Evolutionary conservation across 2,329 filamentous ascomycete genomes (phyloP), one percentile per base, ranked within the genome.

Genomic region (Phyllosticta paracitricarpa): DNA sequence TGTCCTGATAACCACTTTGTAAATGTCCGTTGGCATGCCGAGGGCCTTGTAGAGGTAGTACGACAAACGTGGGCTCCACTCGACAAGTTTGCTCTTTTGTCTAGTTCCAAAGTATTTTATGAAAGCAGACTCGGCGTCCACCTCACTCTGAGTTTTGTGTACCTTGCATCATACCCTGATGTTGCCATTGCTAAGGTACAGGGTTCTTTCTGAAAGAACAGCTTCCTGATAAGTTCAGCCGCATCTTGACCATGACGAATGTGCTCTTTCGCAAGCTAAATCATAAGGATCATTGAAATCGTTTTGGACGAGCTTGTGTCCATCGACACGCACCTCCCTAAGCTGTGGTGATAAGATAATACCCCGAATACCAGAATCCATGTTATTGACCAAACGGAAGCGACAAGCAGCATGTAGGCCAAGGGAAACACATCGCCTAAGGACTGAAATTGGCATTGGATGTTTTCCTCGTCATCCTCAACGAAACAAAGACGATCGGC

Each of bases 141-240:
- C 26, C 26, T 28, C 26, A 28, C 7, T 4, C 26, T 28, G 26
- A 28, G 26, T 6, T 8, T 7, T 12, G 14, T 28, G 5, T 4
- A 19, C 8, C 25, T 28, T 17, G 30, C 59, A 61, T 22, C 52
- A n/a, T 1, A 61, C 51, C 0, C 10, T 57, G 1, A 7, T 33
- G 51, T 25, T 26, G 14, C 9, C 35, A 25, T 51, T 52, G 8
- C 33, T 52, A 4, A 61, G 48, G 24, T 51, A 57, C 1, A 61
- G 53, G 4, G 24, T 33, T 40, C 54, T 48, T 28, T 28, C 2
- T 2, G 59, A 7, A 4, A 56, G 54, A 1, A 52, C 40, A 6
- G 19, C 53, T 28, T 57, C 59, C 19, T 61, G 59, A 52, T 61
- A 61, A 3, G 59, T 61, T 54, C 54, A 61, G 9, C 54, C 59